Evolutionary conservation across 2,329 filamentous ascomycete genomes (phyloP).

Genomic region (Didymella sp.): DNA sequence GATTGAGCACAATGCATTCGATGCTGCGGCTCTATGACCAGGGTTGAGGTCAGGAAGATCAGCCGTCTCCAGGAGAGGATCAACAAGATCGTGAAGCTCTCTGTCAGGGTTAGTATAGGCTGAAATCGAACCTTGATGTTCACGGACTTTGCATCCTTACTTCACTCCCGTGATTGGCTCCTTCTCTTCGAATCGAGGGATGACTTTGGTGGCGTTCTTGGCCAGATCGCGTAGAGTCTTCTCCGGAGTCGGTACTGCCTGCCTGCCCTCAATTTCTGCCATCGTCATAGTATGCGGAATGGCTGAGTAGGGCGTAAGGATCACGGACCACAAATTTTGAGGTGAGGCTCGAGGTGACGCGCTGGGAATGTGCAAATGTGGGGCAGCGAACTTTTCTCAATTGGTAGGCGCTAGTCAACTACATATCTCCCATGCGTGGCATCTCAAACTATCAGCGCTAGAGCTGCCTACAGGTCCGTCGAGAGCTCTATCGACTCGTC

Average conservation of each 20-base stretch:
- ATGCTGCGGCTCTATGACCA: conserved; percentile 55
- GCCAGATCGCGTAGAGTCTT: conserved; percentile 37
- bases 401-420: background rate
- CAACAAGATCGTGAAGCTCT: conserved; percentile 37
- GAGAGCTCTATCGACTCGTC: too few relatives aligned
- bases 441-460: too few relatives aligned
- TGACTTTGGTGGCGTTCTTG: conserved; percentile 32
- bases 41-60: conserved; percentile 40
- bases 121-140: conserved; percentile 26
- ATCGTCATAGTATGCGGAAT: background rate
- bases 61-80: conserved; percentile 44
- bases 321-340: conserved; percentile 16
- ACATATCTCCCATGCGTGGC: background rate
- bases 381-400: conserved; percentile 10
- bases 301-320: conserved; percentile 6
- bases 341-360: conserved; percentile 9
- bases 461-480: too few relatives aligned
- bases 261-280: conserved; percentile 6
- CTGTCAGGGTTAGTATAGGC: conserved; percentile 36
- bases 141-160: conserved; percentile 50
- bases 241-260: conserved; percentile 33
- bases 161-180: conserved; percentile 41
- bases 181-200: conserved; percentile 36
- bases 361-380: conserved; percentile 11
- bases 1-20: conserved; percentile 55